Conservation (phyloP, 352 stramenopile species). For the Phytophthora constricta region DNA sequence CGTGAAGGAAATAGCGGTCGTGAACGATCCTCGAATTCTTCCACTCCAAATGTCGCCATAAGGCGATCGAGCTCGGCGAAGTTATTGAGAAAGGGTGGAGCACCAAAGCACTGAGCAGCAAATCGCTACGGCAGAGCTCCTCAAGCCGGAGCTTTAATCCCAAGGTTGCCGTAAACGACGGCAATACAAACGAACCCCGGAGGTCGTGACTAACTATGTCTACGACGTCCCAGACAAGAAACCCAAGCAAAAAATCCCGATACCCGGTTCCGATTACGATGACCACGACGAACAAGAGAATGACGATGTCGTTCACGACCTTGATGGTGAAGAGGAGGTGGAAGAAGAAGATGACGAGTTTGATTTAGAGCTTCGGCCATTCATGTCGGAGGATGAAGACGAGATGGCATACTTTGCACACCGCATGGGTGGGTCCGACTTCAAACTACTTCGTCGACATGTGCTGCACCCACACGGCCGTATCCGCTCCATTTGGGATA, state of each 20-base stretch:
- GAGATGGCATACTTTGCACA: conserved; percentile 76
- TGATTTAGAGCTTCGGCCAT: conserved; percentile 15
- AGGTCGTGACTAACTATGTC: conserved; percentile 39
- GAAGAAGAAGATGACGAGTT: conserved; percentile 20
- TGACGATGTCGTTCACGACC: conserved; percentile 25
- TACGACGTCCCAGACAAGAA: conserved; percentile 42
- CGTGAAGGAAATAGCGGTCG: conserved; percentile 15
- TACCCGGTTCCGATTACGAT: conserved; percentile 16
- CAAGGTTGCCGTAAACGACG: conserved; percentile 18
- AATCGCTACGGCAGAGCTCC: conserved; percentile 1
- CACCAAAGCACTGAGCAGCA: conserved; percentile 1
- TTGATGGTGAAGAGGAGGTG: conserved; percentile 19
- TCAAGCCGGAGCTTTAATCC: conserved; percentile 11
- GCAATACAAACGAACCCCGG: conserved; percentile 20
- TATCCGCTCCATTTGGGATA: conserved; percentile 65
- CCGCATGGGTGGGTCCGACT: conserved; percentile 46
- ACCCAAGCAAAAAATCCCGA: conserved; percentile 2
- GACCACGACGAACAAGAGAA: conserved; percentile 13
- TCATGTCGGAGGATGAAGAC: conserved; percentile 55
- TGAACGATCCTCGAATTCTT: conserved; percentile 4
- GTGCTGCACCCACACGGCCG: conserved; percentile 76
- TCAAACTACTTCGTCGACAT: conserved; percentile 50
- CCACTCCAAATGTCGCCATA: neutral
- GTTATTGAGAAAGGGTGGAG: conserved; percentile 15
- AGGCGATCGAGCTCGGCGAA: conserved; percentile 19